Conservation (phyloP, 2,329 filamentous ascomycete genomes). For the Diaporthe caulivora region DNA sequence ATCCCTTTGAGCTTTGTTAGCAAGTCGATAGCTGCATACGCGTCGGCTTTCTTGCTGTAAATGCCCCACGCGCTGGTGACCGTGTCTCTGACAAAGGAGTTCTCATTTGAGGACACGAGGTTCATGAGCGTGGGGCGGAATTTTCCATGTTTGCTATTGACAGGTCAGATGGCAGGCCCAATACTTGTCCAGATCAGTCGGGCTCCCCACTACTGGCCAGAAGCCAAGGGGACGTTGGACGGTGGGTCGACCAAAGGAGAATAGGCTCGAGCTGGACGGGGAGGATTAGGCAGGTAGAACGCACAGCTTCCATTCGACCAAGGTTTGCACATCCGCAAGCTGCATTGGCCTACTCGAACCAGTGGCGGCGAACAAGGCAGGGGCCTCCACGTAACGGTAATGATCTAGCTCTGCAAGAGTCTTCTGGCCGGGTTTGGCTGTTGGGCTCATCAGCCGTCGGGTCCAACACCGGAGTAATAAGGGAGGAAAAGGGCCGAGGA, state of each 20-base stretch:
- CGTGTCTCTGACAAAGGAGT: conserved; percentile 57
- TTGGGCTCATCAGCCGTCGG: conserved; percentile 19
- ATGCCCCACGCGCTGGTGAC: conserved; percentile 65
- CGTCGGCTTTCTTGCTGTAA: conserved; percentile 55
- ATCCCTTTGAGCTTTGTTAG: conserved; percentile 77
- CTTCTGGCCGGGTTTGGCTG: conserved; percentile 63
- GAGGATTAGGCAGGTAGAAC: conserved; percentile 45
- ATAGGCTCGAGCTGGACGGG: background rate
- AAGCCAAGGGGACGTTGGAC: background rate
- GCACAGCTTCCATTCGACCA: conserved; percentile 81
- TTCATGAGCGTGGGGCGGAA: conserved; percentile 73
- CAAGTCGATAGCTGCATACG: conserved; percentile 60
- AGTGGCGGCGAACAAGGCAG: conserved; percentile 56
- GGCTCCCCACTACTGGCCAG: conserved; percentile 5
- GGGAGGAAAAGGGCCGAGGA: background rate
- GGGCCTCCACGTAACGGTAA: conserved; percentile 69
- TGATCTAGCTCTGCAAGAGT: conserved; percentile 69
- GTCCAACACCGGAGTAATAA: background rate
- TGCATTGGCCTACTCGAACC: conserved; percentile 57
- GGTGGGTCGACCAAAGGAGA: conserved; percentile 8
- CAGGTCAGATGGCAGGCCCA: conserved; percentile 32
- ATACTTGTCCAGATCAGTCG: conserved; percentile 12
- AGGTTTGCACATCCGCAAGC: conserved; percentile 68
- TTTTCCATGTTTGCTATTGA: conserved; percentile 68
- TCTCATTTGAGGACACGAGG: conserved; percentile 72